Evolutionary conservation across 2,329 filamentous ascomycete species (phyloP), one percentile per base, ranked within the genome.

Genomic region (Cladosporium sp.): DNA sequence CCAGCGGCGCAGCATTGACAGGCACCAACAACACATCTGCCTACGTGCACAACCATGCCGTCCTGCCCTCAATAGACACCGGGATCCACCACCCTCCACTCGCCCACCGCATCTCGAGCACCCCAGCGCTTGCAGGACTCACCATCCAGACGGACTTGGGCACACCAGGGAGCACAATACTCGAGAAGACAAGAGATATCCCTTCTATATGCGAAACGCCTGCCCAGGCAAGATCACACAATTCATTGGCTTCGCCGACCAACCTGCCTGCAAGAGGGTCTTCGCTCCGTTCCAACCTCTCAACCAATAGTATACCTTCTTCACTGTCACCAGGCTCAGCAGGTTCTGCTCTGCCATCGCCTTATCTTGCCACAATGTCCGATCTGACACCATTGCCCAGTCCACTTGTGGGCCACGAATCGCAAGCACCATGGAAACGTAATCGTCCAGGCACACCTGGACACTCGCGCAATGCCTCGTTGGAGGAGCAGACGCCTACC

Each of bases 361-460:
- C 79, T 22, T 76, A 75, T 25, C 72, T 81, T 20, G 74, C 75
- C 59, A 76, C 78, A 12, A 74, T 81, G 68, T 66, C 74, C 45
- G 78, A 81, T 64, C 73, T 81, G 55, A 81, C 78, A n/a, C 79
- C 79, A 38, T 71, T 81, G n/a, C 79, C 79, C 5, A 80, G 78
- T 12, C 79, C 79, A 28, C 68, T 80, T 8, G 72, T 76, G 60
- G 75, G 75, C 59, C 75, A 75, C 36, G 66, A 69, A 43, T 62
- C 63, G 25, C 73, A 76, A 5, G 71, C 70, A 15, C 71, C 74
- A 63, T 80, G 78, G 78, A 71, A 72, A 51, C 67, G 74, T 57
- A 70, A 69, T 58, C 68, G 72, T 39, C 69, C 70, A 43, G 67
- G 66, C 42, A 64, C 66, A 28, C 64, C 65, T 25, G 60, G 58